Evolutionary conservation across 1,139 yeast genomes (phyloP), one percentile per base, ranked within the genome.

Genomic region (Suhomyces maxii): DNA sequence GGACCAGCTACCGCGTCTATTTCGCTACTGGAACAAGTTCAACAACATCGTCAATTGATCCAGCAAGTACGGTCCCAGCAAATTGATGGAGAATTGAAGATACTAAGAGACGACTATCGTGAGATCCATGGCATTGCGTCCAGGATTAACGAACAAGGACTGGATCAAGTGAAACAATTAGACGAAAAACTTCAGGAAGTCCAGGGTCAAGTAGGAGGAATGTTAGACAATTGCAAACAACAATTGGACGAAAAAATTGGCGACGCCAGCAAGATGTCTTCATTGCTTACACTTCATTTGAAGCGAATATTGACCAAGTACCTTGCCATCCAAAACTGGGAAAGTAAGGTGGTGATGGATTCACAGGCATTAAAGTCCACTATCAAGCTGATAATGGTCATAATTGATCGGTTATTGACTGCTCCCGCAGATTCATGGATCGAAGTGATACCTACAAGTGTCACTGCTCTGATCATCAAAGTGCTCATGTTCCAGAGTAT

Each of bases 1-100:
- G 68, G 68, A 7, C 63, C 65, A 11, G 72, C 76, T 11, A 53
- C 68, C 3, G 70, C 78, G 1, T 64, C 70, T 2, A 53, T 51
- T 2, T 38, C 56, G 30, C 56, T 65, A 11, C 54, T 52, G 36
- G 49, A 51, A 7, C 52, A 63, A 32, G 57, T 63, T 3, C 42
- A 45, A 8, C 53, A 61, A 36, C 68, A 66, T 31, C 40, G 45
- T 1, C 41, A 48, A 10, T 47, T 56, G 8, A 48, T 54, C 6
- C 47, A 47, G 6, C 23, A 45, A 9, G 26, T 31, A 4, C 25
- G 23, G 14, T 10, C 25, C 6, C 28, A 11, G 34, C 33, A 11
- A 23, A 36, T 33, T 14, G 36, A 14, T 11, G 39, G 40, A 2
- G 44, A 48, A 9, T 26, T 36, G 13, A 42, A 12, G n/a, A n/a